phyloP scores from a whole-genome alignment of 768 basidiomycete species.

The Astraeus odoratus region DNA sequence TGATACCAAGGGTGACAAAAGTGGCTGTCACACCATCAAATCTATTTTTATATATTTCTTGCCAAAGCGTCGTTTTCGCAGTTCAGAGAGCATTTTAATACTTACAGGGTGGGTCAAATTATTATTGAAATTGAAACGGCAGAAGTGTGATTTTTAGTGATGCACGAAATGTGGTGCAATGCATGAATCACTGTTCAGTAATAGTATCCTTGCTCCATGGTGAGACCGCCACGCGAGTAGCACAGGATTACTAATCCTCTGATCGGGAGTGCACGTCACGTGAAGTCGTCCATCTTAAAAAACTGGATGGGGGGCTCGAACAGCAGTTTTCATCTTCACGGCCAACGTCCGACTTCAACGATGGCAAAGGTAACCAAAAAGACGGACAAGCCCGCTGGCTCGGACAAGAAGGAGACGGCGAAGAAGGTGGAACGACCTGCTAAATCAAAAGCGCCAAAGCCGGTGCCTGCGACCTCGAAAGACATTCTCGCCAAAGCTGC shows the following conservation, averaged over 20 bases:
- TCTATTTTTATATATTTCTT: no score
- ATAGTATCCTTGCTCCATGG: neutral
- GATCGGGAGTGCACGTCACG: neutral
- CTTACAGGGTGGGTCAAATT: no score
- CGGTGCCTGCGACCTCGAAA: conserved; percentile 4
- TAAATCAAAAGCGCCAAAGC: neutral
- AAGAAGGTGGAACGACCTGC: neutral
- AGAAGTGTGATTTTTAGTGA: no score
- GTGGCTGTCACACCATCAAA: no score
- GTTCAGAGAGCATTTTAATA: no score
- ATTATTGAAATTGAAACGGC: no score
- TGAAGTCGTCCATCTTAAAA: neutral
- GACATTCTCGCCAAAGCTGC: conserved; percentile 12
- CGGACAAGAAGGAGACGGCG: conserved; percentile 4
- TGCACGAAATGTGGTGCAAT: no score
- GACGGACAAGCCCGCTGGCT: conserved; percentile 11
- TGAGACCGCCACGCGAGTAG: no score
- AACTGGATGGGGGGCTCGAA: neutral
- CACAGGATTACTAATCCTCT: neutral
- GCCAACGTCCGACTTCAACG: conserved; percentile 14
- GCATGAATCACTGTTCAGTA: no score
- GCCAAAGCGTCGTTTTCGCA: no score
- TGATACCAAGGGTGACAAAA: no score
- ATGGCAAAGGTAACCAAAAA: conserved; percentile 19
- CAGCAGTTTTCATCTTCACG: no score